Conservation (phyloP, 2,329 filamentous ascomycete genomes). For the Ophiocordyceps polyrhachis-furcata region DNA sequence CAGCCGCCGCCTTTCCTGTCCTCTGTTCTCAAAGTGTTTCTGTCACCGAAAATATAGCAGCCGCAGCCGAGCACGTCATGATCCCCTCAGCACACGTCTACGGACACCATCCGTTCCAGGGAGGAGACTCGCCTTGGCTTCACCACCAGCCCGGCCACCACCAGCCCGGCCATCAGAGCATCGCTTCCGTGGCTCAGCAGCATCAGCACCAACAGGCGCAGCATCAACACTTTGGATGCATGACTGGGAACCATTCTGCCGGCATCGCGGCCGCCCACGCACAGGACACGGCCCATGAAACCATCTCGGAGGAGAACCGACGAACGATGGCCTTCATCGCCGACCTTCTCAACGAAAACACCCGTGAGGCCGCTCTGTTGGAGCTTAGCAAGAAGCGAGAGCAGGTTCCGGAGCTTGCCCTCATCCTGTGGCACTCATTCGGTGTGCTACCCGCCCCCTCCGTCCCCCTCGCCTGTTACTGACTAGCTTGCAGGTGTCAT, state of each 20-base stretch:
- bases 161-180: conserved; percentile 39
- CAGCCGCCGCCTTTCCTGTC: background rate
- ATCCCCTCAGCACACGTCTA: conserved; percentile 46
- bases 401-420: conserved; percentile 85
- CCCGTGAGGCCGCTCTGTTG: conserved; percentile 75
- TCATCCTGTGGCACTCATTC: conserved; percentile 97
- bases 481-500: conserved; percentile 54
- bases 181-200: conserved; percentile 30
- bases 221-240: conserved; percentile 52
- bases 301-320: conserved; percentile 74
- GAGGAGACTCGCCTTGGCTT: conserved; percentile 47
- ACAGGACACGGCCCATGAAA: conserved; percentile 41
- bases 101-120: conserved; percentile 47
- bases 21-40: background rate
- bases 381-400: conserved; percentile 98
- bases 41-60: background rate
- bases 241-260: conserved; percentile 44
- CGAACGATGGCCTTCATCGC: conserved; percentile 87
- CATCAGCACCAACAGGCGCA: conserved; percentile 21
- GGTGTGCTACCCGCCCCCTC: conserved; percentile 35
- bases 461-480: background rate
- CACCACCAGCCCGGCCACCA: conserved; percentile 43
- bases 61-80: conserved; percentile 24
- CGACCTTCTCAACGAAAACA: conserved; percentile 71
- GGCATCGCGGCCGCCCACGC: conserved; percentile 26